Percentiles rank a stretch among this genome's conserved stretches.
Conservation (phyloP, 2,329 filamentous ascomycete species). For the Clonostachys solani region DNA sequence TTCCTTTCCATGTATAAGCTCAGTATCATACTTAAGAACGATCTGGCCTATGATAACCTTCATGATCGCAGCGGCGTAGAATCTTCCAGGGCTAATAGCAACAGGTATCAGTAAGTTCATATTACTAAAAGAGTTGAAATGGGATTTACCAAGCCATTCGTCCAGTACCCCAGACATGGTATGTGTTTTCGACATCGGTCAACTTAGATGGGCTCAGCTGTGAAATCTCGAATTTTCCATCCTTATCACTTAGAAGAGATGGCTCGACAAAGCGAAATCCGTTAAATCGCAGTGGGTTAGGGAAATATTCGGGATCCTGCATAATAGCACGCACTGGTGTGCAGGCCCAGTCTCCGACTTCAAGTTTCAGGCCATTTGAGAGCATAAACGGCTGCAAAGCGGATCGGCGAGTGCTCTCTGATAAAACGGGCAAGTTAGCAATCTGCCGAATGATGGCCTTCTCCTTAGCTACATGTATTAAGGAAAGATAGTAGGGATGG, state of each 20-base stretch:
- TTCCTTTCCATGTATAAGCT: not conserved
- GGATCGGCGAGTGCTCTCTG: not conserved
- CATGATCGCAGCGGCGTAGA: not conserved
- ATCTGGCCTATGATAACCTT: slow-evolving; percentile 1
- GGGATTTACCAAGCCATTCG: slow-evolving; percentile 1
- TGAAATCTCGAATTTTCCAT: too few species aligned
- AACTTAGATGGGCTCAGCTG: too few species aligned
- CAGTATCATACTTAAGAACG: not conserved
- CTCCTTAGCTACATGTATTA: too few species aligned
- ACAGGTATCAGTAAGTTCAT: not conserved
- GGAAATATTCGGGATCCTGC: not conserved
- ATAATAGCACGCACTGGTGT: not conserved
- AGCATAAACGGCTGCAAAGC: not conserved
- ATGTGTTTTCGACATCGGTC: not conserved
- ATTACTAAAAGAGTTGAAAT: not conserved
- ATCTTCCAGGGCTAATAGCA: slow-evolving; percentile 1
- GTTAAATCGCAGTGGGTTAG: not conserved
- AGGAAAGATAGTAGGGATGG: too few species aligned
- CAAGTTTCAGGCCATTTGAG: slow-evolving; percentile 1
- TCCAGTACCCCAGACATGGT: slow-evolving; percentile 1
- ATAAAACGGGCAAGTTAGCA: not conserved
- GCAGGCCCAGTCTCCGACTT: slow-evolving; percentile 1
- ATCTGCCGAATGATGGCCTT: not conserved
- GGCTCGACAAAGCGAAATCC: slow-evolving; percentile 1
- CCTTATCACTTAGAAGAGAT: not conserved